phyloP scores from a whole-genome alignment of 139 green algal genomes.

The Tetraselmis striata region DNA sequence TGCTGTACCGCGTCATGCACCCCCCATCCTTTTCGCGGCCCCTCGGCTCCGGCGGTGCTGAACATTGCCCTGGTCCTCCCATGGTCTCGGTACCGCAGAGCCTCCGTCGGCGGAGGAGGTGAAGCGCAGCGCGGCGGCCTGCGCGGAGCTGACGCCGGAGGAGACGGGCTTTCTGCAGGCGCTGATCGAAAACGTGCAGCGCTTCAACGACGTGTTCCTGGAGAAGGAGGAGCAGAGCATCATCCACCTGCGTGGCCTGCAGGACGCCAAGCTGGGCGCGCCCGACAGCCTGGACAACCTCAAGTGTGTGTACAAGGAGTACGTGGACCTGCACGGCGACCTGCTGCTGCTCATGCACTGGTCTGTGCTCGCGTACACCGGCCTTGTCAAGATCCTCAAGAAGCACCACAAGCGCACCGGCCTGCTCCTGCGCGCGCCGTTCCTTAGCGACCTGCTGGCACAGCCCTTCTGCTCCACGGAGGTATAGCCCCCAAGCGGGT shows the following conservation, averaged over 20 bases:
- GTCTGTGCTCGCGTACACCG: conserved; percentile 70
- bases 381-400: conserved; percentile 85
- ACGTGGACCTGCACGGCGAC: conserved; percentile 74
- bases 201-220: conserved; percentile 70
- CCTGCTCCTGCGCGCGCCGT: conserved; percentile 43
- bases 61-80: too few species aligned
- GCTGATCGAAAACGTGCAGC: conserved; percentile 41
- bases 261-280: conserved; percentile 19
- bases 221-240: conserved; percentile 68
- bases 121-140: neutral
- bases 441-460: conserved; percentile 60
- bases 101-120: neutral
- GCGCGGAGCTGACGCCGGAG: conserved; percentile 18
- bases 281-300: neutral
- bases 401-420: conserved; percentile 83
- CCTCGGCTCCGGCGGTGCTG: too few species aligned
- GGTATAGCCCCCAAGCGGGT: conserved; percentile 24
- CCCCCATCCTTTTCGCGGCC: too few species aligned
- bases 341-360: conserved; percentile 75
- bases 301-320: conserved; percentile 16
- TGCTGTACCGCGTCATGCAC: too few species aligned
- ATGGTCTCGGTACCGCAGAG: neutral
- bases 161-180: conserved; percentile 39
- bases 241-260: conserved; percentile 52
- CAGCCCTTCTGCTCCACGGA: conserved; percentile 77